Percentiles rank a stretch among this genome's conserved stretches.
phyloP scores from a whole-genome alignment of 2,329 filamentous ascomycete genomes.

The Colletotrichum sublineola region DNA sequence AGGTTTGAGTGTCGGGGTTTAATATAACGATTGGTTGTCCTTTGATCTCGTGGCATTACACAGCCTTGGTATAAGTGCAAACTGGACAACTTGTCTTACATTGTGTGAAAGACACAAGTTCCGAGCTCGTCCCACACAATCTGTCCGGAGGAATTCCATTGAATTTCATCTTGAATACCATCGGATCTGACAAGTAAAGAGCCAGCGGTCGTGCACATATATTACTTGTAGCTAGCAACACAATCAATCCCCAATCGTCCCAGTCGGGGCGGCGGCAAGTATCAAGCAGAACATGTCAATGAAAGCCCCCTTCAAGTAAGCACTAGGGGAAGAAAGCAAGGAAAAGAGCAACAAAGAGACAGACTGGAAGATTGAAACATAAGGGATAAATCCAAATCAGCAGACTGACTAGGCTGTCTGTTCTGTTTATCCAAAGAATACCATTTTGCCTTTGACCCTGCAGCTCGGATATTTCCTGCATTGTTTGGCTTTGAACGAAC shows the following conservation, averaged over 20 bases:
- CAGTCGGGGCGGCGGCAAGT: too few species aligned
- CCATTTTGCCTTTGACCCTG: neutral
- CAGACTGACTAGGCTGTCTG: neutral
- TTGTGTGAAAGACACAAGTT: neutral
- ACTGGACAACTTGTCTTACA: neutral
- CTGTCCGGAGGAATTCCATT: too few species aligned
- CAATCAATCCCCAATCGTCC: too few species aligned
- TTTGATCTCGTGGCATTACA: neutral
- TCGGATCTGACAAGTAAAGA: too few species aligned
- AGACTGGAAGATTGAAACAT: neutral
- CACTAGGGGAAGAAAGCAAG: neutral
- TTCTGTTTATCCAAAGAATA: neutral
- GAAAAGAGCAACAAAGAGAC: neutral
- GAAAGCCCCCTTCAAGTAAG: too few species aligned
- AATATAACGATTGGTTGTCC: neutral
- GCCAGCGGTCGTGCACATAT: too few species aligned
- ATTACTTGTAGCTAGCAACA: too few species aligned
- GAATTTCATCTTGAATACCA: too few species aligned
- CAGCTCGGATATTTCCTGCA: neutral
- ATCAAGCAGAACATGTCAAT: too few species aligned
- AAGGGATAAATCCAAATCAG: neutral
- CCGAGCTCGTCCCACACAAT: too few species aligned
- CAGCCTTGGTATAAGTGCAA: neutral
- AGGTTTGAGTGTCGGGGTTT: rapidly evolving
- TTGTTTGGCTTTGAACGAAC: neutral